A percentile compares a stretch with the other conserved stretches of the same genome.
Conservation (phyloP, 352 stramenopile genomes). For the Phytophthora sp. region DNA sequence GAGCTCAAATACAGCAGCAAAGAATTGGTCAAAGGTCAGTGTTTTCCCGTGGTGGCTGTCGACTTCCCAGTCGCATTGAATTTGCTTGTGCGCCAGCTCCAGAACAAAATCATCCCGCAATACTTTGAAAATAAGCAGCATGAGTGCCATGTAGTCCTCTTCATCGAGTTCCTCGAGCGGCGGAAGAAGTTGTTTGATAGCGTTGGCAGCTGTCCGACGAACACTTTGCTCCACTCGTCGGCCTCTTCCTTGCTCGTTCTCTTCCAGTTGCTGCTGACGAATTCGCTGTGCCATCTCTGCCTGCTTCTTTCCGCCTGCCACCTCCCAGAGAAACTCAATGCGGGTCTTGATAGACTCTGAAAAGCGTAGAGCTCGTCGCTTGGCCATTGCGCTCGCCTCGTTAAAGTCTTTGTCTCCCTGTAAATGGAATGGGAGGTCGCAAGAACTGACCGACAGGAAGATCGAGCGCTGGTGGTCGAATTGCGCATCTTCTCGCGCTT, state of each 20-base stretch:
- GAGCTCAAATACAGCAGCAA: slow-evolving; percentile 72
- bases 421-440: slow-evolving; percentile 72
- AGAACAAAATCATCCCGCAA: slow-evolving; percentile 75
- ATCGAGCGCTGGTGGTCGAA: slow-evolving; percentile 71
- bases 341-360: slow-evolving; percentile 47
- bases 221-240: slow-evolving; percentile 22
- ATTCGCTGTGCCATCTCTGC: slow-evolving; percentile 27
- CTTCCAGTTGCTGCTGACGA: slow-evolving; percentile 21
- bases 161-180: slow-evolving; percentile 47
- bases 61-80: slow-evolving; percentile 81
- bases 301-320: slow-evolving; percentile 52
- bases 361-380: slow-evolving; percentile 58
- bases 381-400: slow-evolving; percentile 58
- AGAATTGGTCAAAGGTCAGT: slow-evolving; percentile 72
- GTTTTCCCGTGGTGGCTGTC: slow-evolving; percentile 67
- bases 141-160: slow-evolving; percentile 69
- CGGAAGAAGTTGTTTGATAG: slow-evolving; percentile 10
- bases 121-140: slow-evolving; percentile 84
- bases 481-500: slow-evolving; percentile 54
- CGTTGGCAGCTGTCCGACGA: slow-evolving; percentile 7
- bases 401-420: slow-evolving; percentile 77
- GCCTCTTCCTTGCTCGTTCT: slow-evolving; percentile 11
- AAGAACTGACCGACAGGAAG: slow-evolving; percentile 27
- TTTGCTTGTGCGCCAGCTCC: slow-evolving; percentile 58
- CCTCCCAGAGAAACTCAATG: slow-evolving; percentile 72